Evolutionary conservation across 345 rosid species (phyloP).

Genomic region (Crucihimalaya himalaica): DNA sequence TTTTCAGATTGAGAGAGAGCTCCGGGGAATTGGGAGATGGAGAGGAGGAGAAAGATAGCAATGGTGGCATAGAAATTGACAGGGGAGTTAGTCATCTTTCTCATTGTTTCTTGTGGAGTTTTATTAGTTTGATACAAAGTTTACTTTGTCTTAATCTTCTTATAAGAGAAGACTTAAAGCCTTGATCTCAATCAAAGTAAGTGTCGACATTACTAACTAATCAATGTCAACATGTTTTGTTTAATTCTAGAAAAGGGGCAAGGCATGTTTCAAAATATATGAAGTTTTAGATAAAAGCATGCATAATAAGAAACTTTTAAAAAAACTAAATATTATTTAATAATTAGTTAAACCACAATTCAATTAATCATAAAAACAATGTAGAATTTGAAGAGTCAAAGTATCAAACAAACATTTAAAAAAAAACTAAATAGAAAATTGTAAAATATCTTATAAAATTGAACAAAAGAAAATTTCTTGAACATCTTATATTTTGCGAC

Average conservation of each 20-base stretch:
- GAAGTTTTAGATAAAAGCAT: no score
- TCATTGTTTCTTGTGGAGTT: constrained; percentile 5
- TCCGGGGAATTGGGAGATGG: constrained; percentile 26
- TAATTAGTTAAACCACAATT: no score
- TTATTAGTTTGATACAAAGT: background rate
- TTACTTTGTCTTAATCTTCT: background rate
- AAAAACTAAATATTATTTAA: no score
- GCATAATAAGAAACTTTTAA: no score
- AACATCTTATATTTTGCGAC: no score
- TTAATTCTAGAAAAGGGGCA: background rate
- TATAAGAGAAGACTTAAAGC: background rate
- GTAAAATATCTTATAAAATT: no score
- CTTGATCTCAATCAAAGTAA: background rate
- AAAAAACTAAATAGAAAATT: no score
- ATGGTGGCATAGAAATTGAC: background rate
- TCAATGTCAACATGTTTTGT: background rate
- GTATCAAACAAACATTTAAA: no score
- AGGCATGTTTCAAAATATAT: no score
- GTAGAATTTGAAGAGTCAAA: no score
- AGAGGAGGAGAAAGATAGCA: constrained; percentile 22
- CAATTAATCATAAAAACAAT: no score
- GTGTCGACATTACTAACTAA: background rate
- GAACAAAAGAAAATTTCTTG: no score
- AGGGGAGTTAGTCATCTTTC: constrained; percentile 13
- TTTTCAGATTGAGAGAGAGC: constrained; percentile 27